Evolutionary conservation across 495 filamentous ascomycete species (phyloP), one percentile per base, ranked within the genome.

Genomic region (Talaromyces liani): DNA sequence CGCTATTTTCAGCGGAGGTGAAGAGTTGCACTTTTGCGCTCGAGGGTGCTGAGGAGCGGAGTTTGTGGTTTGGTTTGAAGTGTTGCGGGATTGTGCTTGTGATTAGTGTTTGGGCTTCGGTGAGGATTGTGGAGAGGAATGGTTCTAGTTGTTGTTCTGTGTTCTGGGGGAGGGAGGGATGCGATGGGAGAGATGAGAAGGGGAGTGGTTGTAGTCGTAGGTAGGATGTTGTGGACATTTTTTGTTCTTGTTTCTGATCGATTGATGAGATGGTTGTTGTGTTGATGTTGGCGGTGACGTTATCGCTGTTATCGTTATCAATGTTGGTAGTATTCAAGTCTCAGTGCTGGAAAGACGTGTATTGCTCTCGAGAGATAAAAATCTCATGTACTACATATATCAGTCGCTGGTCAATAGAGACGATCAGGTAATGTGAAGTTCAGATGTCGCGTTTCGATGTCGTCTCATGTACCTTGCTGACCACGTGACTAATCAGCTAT

Each of bases 81-180:
- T 22, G 24, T 51, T 54, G 60, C 1, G 55, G 75, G 69, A 79
- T 65, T 63, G 70, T 67, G 25, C 73, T 69, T 68, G 80, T 77
- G 65, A 87, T 75, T 66, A 89, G 84, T 7, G 78, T 75, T 5
- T 83, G 70, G 54, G 85, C 81, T 75, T 90, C 85, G 36, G 70
- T 63, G 8, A 90, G 75, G 24, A 81, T 74, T 9, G 74, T 60
- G 39, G 34, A 45, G 18, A 71, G 64, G 54, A 73, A 74, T 4
- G 63, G 41, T 20, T 56, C 62, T 20, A 70, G 64, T 12, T 69
- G 67, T 34, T 64, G 69, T 16, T 64, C 49, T 10, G 55, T 12
- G 25, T 25, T 53, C 8, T 29, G 18, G 20, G 65, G 49, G 22
- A 77, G 65, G 54, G 73, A 71, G 12, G 70, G 67, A 59, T 77